Base-by-base conservation (phyloP, 495 filamentous ascomycete genomes). In the Entonaema liquescens region DNA sequence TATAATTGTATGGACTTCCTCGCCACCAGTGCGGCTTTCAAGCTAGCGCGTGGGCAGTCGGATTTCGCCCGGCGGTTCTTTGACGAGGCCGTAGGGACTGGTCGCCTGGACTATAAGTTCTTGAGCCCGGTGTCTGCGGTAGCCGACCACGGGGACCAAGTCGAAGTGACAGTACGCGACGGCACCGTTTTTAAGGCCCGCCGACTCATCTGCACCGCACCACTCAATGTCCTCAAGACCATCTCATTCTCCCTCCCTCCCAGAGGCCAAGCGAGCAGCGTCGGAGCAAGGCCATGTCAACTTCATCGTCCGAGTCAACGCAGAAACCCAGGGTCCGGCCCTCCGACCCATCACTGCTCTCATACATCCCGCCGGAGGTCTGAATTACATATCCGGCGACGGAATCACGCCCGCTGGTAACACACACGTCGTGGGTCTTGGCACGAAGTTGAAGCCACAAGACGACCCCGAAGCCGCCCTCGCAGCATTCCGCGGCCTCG, bases 61-160 rank as follows among this genome's bases (percentile, higher is more conserved):
- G 25, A 53, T 53, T 53, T 53, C 49, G 49, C 49, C 6, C 49
- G 49, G 12, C 25, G 25, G 23, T 53, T 53, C 49, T 53, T 53
- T 9, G 49, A 53, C 25, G 49, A 53, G 49, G 49, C 49, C 26
- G 49, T 26, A 23, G 23, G 12, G 9, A 53, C 49, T 23, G 49
- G 49, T 6, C 21, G n/a, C 1, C 7, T 53, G 49, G 21, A 17
- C 49, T 53, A 53, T 29, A 53, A 53, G 49, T 53, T 47, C 42
- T 23, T 11, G 19, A 47, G 42, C 17, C 19, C 17, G 5, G 42
- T 47, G 5, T 47, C 42, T 17, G 42, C 42, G 42, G 42, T 47
- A 2, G 17, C 17, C 9, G 42, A 47, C 11, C 17, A 47, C 0
- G 42, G 42, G 2, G 42, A 47, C 8, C 42, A 3, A 12, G 17